Evolutionary conservation across 2,329 filamentous ascomycete species (phyloP), one percentile per base, ranked within the genome.

Genomic region (Fusarium stilboides): DNA sequence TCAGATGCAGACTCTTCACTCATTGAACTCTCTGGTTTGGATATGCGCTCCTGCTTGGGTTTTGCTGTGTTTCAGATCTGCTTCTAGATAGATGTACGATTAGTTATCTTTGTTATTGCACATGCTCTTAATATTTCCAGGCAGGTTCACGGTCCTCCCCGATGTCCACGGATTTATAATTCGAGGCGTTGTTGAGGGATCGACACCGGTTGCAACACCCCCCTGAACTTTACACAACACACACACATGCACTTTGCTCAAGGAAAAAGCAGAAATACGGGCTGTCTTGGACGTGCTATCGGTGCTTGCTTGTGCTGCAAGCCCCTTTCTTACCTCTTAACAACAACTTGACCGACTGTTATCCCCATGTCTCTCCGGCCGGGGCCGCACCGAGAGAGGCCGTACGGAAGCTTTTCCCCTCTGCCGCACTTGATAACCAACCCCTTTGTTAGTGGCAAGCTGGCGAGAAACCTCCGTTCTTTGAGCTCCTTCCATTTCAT

Each of bases 201-300:
- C 65, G 65, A 63, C 65, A n/a, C 54, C 20, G 47, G 61, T 36
- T 66, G 56, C 56, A 57, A 66, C 61, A 69, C 66, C 49, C 55
- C 64, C 63, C 65, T 60, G 58, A 64, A 64, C 64, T 67, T 49
- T 63, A 59, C 44, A 43, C 22, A 52, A 44, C 61, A 69, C 64
- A 59, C 64, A 59, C 60, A 52, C 36, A 40, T 15, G 33, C 42
- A 28, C 58, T 50, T 60, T 62, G 54, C 24, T 59, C 46, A 31
- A 15, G 51, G 20, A 34, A 49, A 26, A 53, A 49, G 19, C 43
- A 66, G 40, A 56, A 40, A 51, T 45, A 57, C 33, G 57, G 51
- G 12, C 39, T 39, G 24, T 40, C 9, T 51, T 57, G 47, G 22
- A 34, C 17, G 47, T 22, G 37, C 24, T 42, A 24, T 49, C 26